Conservation (phyloP, 495 filamentous ascomycete genomes). For the Tuber brumale region DNA sequence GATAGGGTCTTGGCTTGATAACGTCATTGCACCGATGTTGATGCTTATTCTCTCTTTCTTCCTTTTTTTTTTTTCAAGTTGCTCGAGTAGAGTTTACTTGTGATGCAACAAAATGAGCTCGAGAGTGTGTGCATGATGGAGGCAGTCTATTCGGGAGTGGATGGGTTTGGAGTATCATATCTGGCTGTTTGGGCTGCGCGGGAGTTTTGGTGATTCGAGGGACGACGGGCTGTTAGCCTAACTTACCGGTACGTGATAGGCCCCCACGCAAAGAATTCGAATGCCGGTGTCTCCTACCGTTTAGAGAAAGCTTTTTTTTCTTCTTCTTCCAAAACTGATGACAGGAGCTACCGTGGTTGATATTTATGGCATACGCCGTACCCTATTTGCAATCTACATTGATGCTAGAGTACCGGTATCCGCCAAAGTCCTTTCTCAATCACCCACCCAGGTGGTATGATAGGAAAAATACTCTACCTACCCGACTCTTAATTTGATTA, state of each 20-base stretch:
- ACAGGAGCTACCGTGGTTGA: not conserved
- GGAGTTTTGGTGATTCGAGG: not conserved
- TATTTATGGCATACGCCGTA: not conserved
- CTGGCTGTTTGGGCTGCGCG: not conserved
- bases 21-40: conserved; percentile 1
- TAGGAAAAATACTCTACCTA: not conserved
- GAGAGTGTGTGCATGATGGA: not conserved
- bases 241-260: too few species aligned
- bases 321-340: not conserved
- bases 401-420: not conserved
- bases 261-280: not conserved
- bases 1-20: not conserved
- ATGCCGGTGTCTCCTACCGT: not conserved
- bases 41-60: not conserved
- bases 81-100: not conserved
- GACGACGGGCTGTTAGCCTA: not conserved
- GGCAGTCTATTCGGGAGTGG: not conserved
- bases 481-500: not conserved
- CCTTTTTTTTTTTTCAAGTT: not conserved
- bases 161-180: too few species aligned
- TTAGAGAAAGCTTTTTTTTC: not conserved
- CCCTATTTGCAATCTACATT: not conserved
- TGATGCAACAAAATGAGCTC: not conserved
- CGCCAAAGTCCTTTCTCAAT: not conserved
- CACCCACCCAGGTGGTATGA: not conserved